Conservation (phyloP, 2,329 filamentous ascomycete species). For the Xylariaceae sp. region DNA sequence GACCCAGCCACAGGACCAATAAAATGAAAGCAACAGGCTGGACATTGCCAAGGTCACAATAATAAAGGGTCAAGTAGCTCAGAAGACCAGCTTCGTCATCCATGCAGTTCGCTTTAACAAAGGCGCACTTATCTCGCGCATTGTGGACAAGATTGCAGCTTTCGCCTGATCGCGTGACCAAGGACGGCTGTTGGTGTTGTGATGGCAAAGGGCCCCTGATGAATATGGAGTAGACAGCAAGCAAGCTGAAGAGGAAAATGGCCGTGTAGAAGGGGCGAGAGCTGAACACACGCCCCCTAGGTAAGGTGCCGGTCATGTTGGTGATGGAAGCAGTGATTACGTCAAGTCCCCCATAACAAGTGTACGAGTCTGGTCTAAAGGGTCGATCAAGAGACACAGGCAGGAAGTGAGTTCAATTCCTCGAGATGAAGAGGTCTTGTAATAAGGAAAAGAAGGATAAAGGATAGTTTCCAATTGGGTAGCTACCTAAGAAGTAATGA, state of each 20-base stretch:
- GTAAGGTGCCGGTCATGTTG: neutral
- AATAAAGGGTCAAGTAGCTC: conserved; percentile 86
- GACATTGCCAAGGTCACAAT: conserved; percentile 66
- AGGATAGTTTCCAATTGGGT: too few relatives aligned
- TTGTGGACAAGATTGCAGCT: conserved; percentile 78
- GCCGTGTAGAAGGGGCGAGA: conserved; percentile 1
- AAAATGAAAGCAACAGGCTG: conserved; percentile 76
- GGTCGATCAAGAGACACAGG: too few relatives aligned
- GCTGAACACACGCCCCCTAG: neutral
- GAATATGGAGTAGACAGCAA: conserved; percentile 4
- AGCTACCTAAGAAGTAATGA: too few relatives aligned
- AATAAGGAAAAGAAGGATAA: too few relatives aligned
- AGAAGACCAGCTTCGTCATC: conserved; percentile 89
- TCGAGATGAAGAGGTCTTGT: too few relatives aligned
- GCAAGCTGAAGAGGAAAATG: conserved; percentile 1
- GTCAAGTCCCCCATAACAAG: too few relatives aligned
- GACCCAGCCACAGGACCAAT: conserved; percentile 75
- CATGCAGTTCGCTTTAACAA: conserved; percentile 74
- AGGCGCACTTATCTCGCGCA: conserved; percentile 78
- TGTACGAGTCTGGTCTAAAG: too few relatives aligned
- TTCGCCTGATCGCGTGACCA: conserved; percentile 22
- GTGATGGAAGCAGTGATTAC: neutral
- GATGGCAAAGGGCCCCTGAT: neutral
- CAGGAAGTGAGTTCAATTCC: too few relatives aligned
- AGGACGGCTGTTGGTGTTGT: conserved; percentile 1